Evolutionary conservation across 805 yeast genomes (phyloP), one percentile per base, ranked within the genome.

Genomic region (Komagataella populi): DNA sequence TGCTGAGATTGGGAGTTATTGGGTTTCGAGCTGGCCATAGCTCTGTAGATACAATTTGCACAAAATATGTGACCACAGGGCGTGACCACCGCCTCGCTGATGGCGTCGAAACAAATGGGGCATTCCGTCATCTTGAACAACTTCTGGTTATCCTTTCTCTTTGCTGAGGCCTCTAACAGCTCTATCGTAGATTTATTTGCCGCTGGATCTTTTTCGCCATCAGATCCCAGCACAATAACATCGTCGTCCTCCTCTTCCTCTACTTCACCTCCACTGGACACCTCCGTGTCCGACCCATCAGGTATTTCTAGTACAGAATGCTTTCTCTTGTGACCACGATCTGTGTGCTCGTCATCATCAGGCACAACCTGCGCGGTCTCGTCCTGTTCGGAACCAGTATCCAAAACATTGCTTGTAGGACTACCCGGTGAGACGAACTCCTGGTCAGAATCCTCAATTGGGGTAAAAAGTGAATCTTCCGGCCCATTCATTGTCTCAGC

Each of bases 21-120:
- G 8, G 39, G 39, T 52, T 57, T 72, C 44, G 78, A 78, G 57
- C 68, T 70, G 10, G 76, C 73, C 39, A 76, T 71, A 61, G 73
- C 74, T 54, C 69, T 65, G 54, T 74, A 78, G 4, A 76, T 65
- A 59, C 84, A 80, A 23, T 71, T 72, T 5, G 72, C 66, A 57
- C 84, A 80, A 56, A 72, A 78, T 2, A 75, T 64, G 59, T 80
- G 84, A 0, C 84, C 84, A 62, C 84, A 80, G 0, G 76, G 74
- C 3, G 78, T 68, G 16, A 73, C 73, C 30, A 71, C 69, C 1
- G 81, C 73, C 6, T 65, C 57, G 14, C 66, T 71, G 2, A 81
- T 78, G 4, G 73, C 69, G 6, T 78, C 83, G 59, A 79, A 72
- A 51, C 84, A 80, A 18, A 80, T 73, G 0, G 81, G 80, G 58